Conservation (phyloP, 2,329 filamentous ascomycete genomes). For the Clarireedia homoeocarpa region DNA sequence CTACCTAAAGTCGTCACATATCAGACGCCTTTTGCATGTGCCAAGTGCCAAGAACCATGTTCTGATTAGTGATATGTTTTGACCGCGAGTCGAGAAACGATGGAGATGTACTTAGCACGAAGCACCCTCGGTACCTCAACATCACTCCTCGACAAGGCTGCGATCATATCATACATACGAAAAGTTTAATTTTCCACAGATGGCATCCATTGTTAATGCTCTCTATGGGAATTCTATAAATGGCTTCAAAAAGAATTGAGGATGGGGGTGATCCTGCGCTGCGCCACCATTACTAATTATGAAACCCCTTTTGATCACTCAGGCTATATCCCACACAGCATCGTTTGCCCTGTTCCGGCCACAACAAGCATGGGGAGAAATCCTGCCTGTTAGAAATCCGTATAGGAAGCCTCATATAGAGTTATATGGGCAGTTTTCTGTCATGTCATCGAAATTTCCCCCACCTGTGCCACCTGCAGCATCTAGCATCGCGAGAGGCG, state of each 20-base stretch:
- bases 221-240: neutral
- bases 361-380: neutral
- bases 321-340: neutral
- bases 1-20: neutral
- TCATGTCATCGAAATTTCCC: constrained; percentile 1
- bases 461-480: neutral
- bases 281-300: constrained; percentile 1
- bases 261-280: neutral
- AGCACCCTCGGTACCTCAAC: neutral
- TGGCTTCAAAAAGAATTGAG: neutral
- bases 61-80: neutral
- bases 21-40: neutral
- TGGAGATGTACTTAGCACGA: neutral
- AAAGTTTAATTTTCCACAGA: neutral
- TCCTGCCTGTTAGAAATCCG: neutral
- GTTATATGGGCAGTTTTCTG: neutral
- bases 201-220: neutral
- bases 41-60: neutral
- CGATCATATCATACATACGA: neutral
- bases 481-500: neutral
- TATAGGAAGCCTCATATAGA: constrained; percentile 6
- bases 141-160: neutral
- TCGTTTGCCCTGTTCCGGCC: neutral
- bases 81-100: neutral
- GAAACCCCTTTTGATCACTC: neutral